Conservation (phyloP, 2,329 filamentous ascomycete species). For the Verticillium klebahnii region DNA sequence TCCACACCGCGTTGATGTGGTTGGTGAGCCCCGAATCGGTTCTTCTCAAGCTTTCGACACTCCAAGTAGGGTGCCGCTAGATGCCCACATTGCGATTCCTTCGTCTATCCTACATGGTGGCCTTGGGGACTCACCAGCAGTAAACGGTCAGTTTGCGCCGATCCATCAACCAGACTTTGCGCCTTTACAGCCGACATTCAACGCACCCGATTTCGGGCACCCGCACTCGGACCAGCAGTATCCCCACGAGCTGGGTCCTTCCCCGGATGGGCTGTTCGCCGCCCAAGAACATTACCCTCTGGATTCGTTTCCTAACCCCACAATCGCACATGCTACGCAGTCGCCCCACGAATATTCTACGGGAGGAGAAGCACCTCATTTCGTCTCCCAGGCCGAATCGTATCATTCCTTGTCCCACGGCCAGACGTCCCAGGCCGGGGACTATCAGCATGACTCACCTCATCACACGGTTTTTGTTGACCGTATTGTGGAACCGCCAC, state of each 20-base stretch:
- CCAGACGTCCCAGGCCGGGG: background rate
- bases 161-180: background rate
- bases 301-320: background rate
- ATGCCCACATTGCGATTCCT: background rate
- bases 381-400: background rate
- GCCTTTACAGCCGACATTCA: background rate
- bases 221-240: background rate
- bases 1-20: slow-evolving; percentile 10
- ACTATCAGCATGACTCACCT: background rate
- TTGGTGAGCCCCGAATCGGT: slow-evolving; percentile 7
- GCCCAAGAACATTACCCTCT: background rate
- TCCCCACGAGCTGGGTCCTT: background rate
- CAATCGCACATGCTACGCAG: background rate
- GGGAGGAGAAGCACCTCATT: background rate
- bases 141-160: background rate
- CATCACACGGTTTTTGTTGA: slow-evolving; percentile 6
- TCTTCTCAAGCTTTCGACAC: background rate
- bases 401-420: background rate
- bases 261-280: background rate
- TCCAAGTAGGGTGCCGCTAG: background rate
- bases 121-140: background rate
- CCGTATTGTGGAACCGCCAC: slow-evolving; percentile 7
- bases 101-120: background rate
- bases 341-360: background rate
- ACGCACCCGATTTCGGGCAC: background rate